Percentiles rank a stretch among this genome's conserved stretches.
These are phyloP conservation scores for Grammothele lineata DNA, from an alignment of 768 basidiomycete species.

Conservation along the genomic window DNA sequence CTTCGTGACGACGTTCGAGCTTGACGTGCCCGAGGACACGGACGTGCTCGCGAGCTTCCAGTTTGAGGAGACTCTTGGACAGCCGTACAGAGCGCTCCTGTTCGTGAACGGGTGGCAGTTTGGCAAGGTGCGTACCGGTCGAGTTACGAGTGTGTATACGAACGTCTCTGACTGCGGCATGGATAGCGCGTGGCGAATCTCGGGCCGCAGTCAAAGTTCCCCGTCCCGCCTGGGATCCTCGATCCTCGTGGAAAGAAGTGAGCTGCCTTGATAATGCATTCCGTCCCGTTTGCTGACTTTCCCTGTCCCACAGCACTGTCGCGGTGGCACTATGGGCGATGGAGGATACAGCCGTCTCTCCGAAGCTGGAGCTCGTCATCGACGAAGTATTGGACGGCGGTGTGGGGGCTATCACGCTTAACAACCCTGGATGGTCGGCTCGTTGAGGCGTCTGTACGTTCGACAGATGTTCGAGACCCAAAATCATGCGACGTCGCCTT, in stretches of 20 bases:
- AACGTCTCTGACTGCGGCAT: not conserved
- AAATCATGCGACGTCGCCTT: too few relatives aligned
- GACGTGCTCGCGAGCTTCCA: constrained; percentile 72
- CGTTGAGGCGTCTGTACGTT: too few relatives aligned
- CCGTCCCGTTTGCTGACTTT: not conserved
- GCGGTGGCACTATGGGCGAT: constrained; percentile 69
- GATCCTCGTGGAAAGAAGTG: constrained; percentile 71
- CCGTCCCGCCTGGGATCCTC: constrained; percentile 78
- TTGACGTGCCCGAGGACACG: constrained; percentile 52
- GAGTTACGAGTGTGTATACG: not conserved
- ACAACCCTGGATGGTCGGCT: constrained; percentile 45
- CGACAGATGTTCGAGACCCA: too few relatives aligned
- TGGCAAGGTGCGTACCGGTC: constrained; percentile 56
- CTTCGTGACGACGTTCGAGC: constrained; percentile 70
- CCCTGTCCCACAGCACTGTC: constrained; percentile 19
- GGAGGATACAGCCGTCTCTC: constrained; percentile 43
- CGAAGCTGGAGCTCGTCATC: constrained; percentile 50
- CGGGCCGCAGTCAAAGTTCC: constrained; percentile 72
- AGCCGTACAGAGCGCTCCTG: constrained; percentile 67
- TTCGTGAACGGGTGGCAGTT: constrained; percentile 91
- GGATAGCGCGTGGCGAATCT: constrained; percentile 28
- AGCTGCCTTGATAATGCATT: too few relatives aligned
- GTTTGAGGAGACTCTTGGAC: constrained; percentile 49
- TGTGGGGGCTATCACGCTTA: constrained; percentile 46
- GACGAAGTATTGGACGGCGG: constrained; percentile 64